Base-by-base conservation (phyloP, 2,329 filamentous ascomycete genomes). In the Stromatinia cepivora region DNA sequence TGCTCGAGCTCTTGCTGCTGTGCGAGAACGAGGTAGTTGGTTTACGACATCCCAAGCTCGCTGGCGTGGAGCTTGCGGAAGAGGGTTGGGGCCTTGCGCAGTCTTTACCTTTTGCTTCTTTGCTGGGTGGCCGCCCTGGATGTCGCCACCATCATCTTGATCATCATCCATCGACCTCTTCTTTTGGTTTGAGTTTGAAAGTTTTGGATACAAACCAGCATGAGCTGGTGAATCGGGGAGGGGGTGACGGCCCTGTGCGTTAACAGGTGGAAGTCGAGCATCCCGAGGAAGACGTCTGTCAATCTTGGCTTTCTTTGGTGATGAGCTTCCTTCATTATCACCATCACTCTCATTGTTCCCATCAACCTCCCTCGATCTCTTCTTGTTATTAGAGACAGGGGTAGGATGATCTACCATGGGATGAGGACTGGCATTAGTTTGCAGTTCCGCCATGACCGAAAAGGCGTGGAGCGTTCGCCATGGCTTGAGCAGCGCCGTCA, bases 121-220 rank as follows among this genome's bases (percentile, higher is more conserved):
- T 6, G 20, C 4, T 10, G 10, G 4, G 0, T 11, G 17, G 8
- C 10, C 4, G 0, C 34, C 11, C 7, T 34, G 42, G 28, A 9
- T 34, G 2, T 36, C 28, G 5, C 10, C 6, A 10, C 4, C 4
- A 10, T 36, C 28, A 20, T 9, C 22, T 36, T 34, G 3, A 3
- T 10, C 2, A 10, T 36, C 22, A 20, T 62, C 13, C 22, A 28
- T 62, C 2, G 8, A n/a, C 25, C 59, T 62, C 45, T 62, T 62
- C 45, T 25, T 50, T 22, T 0, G 13, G 4, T 36, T 36, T 8
- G 45, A 36, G 3, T 13, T 4, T n/a, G 13, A n/a, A 13, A 20
- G 13, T 62, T 5, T 4, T 17, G 9, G 20, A 36, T 3, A 34
- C 7, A 8, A 48, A 4, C 11, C 8, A 11, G 22, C 4, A 1